Base-by-base conservation (phyloP, 1,284 basidiomycete genomes). In the Porodaedalea pini region DNA sequence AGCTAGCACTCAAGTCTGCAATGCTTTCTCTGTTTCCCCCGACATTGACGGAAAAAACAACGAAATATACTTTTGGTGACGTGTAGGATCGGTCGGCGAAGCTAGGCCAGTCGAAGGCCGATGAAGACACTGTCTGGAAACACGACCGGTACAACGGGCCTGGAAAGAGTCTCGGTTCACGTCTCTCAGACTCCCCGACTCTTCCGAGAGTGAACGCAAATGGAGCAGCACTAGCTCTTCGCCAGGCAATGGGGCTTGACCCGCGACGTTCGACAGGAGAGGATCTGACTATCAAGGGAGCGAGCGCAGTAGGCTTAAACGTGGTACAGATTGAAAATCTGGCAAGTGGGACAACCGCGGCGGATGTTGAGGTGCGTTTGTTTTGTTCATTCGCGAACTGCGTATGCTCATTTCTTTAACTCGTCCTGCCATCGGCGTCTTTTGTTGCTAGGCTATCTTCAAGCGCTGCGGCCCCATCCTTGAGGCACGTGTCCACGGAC, bases 291-390 rank as follows among this genome's bases (percentile, higher is more conserved):
- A 92, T 93, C 69, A 88, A 88, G 69, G 91, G 91, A 7, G 89
- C 89, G 8, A 77, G 82, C 58, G 69, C 75, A 17, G 70, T 73
- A 21, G 82, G 82, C 6, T 63, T 63, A 10, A 89, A 88, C 59
- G 84, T 90, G 51, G 84, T 94, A 0, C 82, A 92, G 64, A 85
- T 94, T 13, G 76, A 82, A 7, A 88, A 88, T 5, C 72, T 94
- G 27, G 88, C 87, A 4, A 73, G 71, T 17, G 92, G 91, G 4
- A 94, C 91, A 27, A 92, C 88, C 2, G 78, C 88, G 21, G 90
- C 88, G 32, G 91, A 94, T 67, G 92, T 94, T 54, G 81, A 84
- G 66, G 83, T 83, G 54, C 57, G 78, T 69, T 51, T 27, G n/a
- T 13, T 34, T 27, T n/a, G n/a, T n/a, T n/a, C n/a, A n/a, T n/a